Percentiles rank a stretch among this genome's conserved stretches.
Evolutionary conservation across 1,139 yeast species (phyloP).

Genomic region (Scheffersomyces quercinus): DNA sequence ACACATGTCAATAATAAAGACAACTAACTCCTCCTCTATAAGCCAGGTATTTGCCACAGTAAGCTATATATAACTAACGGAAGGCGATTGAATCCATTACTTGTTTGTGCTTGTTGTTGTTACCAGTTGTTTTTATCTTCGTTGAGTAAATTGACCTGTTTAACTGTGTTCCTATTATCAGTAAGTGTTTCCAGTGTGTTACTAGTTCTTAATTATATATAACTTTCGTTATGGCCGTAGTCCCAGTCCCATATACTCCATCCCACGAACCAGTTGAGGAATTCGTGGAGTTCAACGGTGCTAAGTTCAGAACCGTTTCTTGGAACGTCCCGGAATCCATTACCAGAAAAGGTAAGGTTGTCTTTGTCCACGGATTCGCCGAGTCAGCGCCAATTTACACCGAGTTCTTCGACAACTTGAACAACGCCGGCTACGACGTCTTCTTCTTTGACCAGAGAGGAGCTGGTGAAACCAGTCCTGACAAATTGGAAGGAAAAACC

Average conservation of each 20-base stretch:
- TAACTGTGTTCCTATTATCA: too few relatives aligned
- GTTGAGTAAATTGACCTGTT: not conserved
- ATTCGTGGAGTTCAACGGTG: conserved; percentile 34
- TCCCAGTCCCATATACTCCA: conserved; percentile 36
- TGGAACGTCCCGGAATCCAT: conserved; percentile 41
- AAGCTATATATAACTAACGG: too few relatives aligned
- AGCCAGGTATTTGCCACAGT: too few relatives aligned
- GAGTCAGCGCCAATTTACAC: conserved; percentile 61
- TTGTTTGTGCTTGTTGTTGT: not conserved
- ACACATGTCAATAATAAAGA: too few relatives aligned
- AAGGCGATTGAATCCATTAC: too few relatives aligned
- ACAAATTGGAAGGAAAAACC: conserved; percentile 61
- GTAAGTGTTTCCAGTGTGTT: too few relatives aligned
- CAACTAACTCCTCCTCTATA: too few relatives aligned
- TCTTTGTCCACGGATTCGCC: conserved; percentile 80
- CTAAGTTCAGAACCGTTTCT: conserved; percentile 39
- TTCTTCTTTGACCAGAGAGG: conserved; percentile 88
- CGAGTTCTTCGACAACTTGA: conserved; percentile 59
- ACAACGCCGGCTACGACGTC: conserved; percentile 66
- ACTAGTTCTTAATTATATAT: too few relatives aligned
- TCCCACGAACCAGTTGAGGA: conserved; percentile 31
- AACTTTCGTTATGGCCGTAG: not conserved
- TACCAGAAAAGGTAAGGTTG: conserved; percentile 52
- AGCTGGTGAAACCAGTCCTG: conserved; percentile 72
- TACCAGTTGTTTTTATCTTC: not conserved